A percentile compares a stretch with the other conserved stretches of the same genome.
These are phyloP conservation scores for Vitis hybrid DNA, from an alignment of 177 flowering plant genomes.

Conservation along the genomic window DNA sequence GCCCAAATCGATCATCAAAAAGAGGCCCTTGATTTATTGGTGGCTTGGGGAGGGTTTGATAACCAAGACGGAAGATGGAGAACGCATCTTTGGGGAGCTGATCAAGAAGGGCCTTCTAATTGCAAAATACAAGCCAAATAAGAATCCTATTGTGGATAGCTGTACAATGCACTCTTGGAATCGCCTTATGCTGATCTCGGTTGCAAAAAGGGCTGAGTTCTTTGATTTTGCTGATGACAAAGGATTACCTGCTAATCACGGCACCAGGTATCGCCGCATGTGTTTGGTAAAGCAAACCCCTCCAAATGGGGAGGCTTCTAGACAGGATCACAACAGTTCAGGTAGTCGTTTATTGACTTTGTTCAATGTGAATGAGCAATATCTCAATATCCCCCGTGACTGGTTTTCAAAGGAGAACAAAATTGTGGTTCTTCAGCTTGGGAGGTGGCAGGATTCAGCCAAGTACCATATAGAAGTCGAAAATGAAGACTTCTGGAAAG, in stretches of 20 bases:
- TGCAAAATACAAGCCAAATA: no score
- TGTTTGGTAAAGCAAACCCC: background rate
- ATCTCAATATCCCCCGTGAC: constrained; percentile 22
- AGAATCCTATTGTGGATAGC: background rate
- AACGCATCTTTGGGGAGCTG: background rate
- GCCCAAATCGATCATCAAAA: background rate
- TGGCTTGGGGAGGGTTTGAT: background rate
- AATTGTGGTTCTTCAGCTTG: constrained; percentile 32
- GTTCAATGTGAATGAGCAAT: constrained; percentile 30
- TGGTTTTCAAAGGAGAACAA: constrained; percentile 12
- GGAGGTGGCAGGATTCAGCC: constrained; percentile 30
- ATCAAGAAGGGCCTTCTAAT: background rate
- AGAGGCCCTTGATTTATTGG: background rate
- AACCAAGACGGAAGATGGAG: background rate
- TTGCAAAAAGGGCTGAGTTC: constrained; percentile 17
- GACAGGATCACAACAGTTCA: no score
- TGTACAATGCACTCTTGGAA: constrained; percentile 26
- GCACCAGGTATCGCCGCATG: no score
- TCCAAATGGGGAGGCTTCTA: constrained; percentile 14
- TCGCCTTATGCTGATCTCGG: constrained; percentile 15
- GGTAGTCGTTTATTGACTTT: constrained; percentile 8
- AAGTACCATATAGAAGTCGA: constrained; percentile 36
- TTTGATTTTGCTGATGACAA: constrained; percentile 11
- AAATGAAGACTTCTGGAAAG: constrained; percentile 15
- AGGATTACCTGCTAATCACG: no score